These are phyloP conservation scores for Bryoglossum gracile DNA, from an alignment of 495 filamentous ascomycete genomes.

Conservation along the genomic window DNA sequence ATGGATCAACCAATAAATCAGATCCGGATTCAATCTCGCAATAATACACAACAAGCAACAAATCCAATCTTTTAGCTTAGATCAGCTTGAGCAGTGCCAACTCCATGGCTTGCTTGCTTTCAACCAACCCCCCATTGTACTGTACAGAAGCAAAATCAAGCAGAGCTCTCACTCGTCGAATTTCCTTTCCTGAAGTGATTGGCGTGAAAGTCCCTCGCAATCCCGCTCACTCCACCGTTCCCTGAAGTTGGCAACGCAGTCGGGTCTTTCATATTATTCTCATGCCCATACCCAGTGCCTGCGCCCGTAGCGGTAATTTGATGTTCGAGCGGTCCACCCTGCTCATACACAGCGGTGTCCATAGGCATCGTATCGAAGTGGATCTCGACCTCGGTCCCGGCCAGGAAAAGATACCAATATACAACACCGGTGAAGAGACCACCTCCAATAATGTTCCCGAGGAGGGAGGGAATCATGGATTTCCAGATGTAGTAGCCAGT, in stretches of 20 bases:
- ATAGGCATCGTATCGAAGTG: constrained; percentile 14
- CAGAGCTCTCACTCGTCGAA: constrained; percentile 15
- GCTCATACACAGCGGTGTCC: constrained; percentile 14
- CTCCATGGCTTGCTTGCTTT: too few species aligned
- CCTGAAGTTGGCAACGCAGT: constrained; percentile 3
- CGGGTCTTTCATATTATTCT: not conserved
- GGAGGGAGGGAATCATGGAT: constrained; percentile 48
- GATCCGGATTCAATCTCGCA: too few species aligned
- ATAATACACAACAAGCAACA: too few species aligned
- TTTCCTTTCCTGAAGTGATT: constrained; percentile 9
- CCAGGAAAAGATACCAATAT: constrained; percentile 47
- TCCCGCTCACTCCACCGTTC: constrained; percentile 6
- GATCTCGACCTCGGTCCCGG: constrained; percentile 12
- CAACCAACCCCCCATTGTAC: not conserved
- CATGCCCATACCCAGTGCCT: constrained; percentile 2
- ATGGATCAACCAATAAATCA: too few species aligned
- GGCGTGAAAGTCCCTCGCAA: constrained; percentile 12
- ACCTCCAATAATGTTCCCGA: constrained; percentile 55
- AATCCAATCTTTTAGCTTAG: too few species aligned
- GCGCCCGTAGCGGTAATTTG: constrained; percentile 7
- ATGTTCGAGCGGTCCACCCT: constrained; percentile 11
- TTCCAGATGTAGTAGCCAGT: constrained; percentile 58
- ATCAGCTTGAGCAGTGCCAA: too few species aligned
- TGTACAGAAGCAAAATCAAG: not conserved
- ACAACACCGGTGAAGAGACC: constrained; percentile 41